A percentile compares a stretch with the other conserved stretches of the same genome.
phyloP scores from a whole-genome alignment of 495 filamentous ascomycete genomes.

The Neurospora discreta region DNA sequence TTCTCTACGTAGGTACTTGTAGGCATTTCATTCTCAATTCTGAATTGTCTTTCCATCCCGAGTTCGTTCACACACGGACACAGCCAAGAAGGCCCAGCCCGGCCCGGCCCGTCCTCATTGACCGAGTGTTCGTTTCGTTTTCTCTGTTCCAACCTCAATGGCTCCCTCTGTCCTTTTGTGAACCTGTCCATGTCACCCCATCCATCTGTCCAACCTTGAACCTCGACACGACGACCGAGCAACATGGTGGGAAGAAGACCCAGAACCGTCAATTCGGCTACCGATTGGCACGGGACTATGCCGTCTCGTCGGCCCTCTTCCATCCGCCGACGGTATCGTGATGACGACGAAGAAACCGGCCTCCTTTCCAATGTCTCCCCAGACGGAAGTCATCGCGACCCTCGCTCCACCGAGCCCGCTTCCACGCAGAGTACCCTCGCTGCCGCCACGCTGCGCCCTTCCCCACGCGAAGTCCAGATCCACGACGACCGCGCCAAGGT shows the following conservation, averaged over 20 bases:
- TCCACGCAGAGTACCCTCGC: neutral
- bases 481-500: neutral
- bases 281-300: neutral
- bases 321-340: neutral
- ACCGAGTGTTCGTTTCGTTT: neutral
- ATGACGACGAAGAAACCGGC: neutral
- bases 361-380: neutral
- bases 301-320: neutral
- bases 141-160: neutral
- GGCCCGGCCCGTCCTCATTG: neutral
- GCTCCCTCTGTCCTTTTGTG: neutral
- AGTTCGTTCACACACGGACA: no score
- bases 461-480: neutral
- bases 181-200: neutral
- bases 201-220: neutral
- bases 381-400: no score
- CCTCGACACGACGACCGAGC: neutral
- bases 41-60: no score
- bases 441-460: neutral
- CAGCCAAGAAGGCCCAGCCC: no score
- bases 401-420: neutral
- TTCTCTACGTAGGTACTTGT: no score
- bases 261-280: neutral
- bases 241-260: conserved; percentile 2
- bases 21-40: no score